phyloP scores from a whole-genome alignment of 352 stramenopile species.

The Phytophthora palmivora region DNA sequence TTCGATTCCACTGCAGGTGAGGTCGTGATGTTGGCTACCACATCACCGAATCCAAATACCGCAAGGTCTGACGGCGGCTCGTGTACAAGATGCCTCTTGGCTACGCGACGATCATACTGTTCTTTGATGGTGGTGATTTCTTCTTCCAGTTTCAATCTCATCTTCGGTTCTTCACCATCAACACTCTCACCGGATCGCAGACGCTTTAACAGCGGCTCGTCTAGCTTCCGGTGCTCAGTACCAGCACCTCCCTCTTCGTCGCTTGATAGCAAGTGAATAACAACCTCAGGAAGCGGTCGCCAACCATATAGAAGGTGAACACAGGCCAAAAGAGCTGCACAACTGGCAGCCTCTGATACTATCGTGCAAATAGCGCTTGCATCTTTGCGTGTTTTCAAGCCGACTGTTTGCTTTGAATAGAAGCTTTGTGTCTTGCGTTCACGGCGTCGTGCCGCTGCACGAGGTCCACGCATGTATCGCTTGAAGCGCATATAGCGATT shows the following conservation, averaged over 20 bases:
- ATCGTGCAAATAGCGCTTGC: conserved; percentile 74
- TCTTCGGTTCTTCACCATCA: conserved; percentile 23
- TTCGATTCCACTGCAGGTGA: conserved; percentile 4
- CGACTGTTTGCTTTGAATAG: conserved; percentile 69
- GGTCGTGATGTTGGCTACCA: background rate
- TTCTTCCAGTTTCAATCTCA: conserved; percentile 60
- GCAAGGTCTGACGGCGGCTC: conserved; percentile 37
- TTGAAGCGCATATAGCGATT: conserved; percentile 88
- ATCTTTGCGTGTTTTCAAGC: conserved; percentile 64
- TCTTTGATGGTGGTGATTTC: conserved; percentile 79
- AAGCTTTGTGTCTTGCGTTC: conserved; percentile 78
- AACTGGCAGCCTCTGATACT: conserved; percentile 79
- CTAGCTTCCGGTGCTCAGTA: conserved; percentile 32
- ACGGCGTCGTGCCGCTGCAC: conserved; percentile 58
- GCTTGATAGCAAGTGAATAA: conserved; percentile 67
- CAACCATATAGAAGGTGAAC: conserved; percentile 83
- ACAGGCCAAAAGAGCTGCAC: conserved; percentile 79
- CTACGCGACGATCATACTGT: conserved; percentile 76
- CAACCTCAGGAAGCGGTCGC: conserved; percentile 67
- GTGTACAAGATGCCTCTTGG: conserved; percentile 62
- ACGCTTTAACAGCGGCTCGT: conserved; percentile 46
- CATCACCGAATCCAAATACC: conserved; percentile 28
- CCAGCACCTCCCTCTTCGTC: conserved; percentile 29
- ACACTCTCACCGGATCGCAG: conserved; percentile 46
- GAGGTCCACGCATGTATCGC: conserved; percentile 77